These are phyloP conservation scores for Backusella luteola DNA, from an alignment of 192 early-diverging fungal genomes.

Conservation along the genomic window DNA sequence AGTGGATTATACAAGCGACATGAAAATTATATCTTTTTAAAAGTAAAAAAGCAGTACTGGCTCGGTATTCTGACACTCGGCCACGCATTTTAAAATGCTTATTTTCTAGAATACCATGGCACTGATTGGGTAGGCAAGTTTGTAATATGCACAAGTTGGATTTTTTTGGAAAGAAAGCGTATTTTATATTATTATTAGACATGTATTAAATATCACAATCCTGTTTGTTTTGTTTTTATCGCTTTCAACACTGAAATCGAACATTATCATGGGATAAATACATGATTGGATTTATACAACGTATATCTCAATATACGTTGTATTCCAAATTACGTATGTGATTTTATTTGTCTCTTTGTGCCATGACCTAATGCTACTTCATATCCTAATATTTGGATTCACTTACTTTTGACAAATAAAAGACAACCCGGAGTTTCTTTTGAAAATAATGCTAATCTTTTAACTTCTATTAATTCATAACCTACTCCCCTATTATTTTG, in stretches of 20 bases:
- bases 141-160: neutral
- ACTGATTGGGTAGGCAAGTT: neutral
- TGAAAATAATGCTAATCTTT: neutral
- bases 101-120: neutral
- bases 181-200: neutral
- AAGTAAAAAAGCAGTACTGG: neutral
- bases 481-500: neutral
- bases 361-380: neutral
- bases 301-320: neutral
- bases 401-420: neutral
- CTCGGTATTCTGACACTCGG: neutral
- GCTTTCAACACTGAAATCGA: neutral
- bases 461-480: neutral
- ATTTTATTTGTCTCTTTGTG: neutral
- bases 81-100: neutral
- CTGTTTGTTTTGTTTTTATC: neutral
- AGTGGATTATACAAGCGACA: neutral
- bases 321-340: conserved; percentile 1
- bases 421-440: neutral
- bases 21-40: neutral
- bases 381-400: neutral
- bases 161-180: neutral
- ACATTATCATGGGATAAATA: neutral
- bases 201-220: neutral
- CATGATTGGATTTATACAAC: neutral